These are phyloP conservation scores for Setaria viridis DNA, from an alignment of 202 grass and related monocot genomes.

Conservation along the genomic window DNA sequence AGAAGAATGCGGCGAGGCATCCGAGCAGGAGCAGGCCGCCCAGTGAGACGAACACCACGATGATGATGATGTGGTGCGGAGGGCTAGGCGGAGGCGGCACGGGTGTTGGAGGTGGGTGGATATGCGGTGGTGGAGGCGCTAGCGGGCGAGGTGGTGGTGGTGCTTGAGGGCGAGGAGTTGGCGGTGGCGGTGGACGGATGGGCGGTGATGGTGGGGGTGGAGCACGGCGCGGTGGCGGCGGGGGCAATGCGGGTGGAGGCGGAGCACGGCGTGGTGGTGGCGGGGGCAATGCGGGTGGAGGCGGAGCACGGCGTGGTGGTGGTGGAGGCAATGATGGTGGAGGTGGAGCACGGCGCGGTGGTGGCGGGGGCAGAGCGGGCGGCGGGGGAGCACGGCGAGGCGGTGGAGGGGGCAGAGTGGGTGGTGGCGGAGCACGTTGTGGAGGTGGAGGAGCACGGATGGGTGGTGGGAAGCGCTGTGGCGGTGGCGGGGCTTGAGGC, in stretches of 20 bases:
- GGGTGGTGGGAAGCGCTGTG: neutral
- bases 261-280: constrained; percentile 29
- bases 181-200: constrained; percentile 19
- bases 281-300: neutral
- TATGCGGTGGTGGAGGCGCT: constrained; percentile 50
- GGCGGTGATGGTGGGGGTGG: constrained; percentile 58
- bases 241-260: neutral
- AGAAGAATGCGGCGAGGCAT: constrained; percentile 68
- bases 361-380: neutral
- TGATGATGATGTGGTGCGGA: constrained; percentile 63
- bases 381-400: constrained; percentile 16
- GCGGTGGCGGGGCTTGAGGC: constrained; percentile 23
- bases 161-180: constrained; percentile 28
- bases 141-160: constrained; percentile 27
- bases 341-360: constrained; percentile 17
- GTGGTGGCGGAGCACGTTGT: neutral
- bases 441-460: neutral
- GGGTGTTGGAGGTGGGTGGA: constrained; percentile 41
- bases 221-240: neutral
- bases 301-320: constrained; percentile 21
- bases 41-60: constrained; percentile 72
- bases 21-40: constrained; percentile 75
- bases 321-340: constrained; percentile 10
- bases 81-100: constrained; percentile 53
- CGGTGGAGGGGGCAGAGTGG: neutral